Base-by-base conservation (phyloP, 345 rosid species). In the Kernera saxatilis region DNA sequence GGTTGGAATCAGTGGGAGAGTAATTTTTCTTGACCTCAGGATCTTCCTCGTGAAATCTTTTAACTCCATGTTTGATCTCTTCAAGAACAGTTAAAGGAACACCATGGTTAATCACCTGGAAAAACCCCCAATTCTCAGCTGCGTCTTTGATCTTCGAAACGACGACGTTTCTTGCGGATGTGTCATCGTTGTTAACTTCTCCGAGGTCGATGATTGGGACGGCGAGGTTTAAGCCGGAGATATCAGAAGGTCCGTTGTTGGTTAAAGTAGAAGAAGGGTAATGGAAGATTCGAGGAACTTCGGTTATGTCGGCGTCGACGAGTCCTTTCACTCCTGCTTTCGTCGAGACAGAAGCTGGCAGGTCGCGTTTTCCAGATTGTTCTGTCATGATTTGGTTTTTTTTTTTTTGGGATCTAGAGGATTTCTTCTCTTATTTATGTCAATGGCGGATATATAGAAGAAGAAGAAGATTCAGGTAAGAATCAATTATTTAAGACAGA, bases 61-160 rank as follows among this genome's bases (percentile, higher is more conserved):
- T 22, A 25, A 76, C 75, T 15, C 67, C 66, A 4, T 69, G n/a
- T 54, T 63, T 69, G 45, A 69, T 76, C 5, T 76, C 71, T 64
- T 69, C 79, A 35, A 76, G 79, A 76, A 76, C 52, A 8, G 23
- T 25, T 33, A 32, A 36, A 14, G 78, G 83, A 23, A 83, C 77
- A 48, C 83, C 84, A 39, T 86, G 87, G 10, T 82, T 84, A 7
- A 79, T 71, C 69, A 84, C 77, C 26, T 84, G 88, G 30, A 84
- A 84, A 69, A 86, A 79, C 0, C 84, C 82, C 77, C 78, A 73
- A 0, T 44, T 67, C 72, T 66, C 67, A 0, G 67, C 25, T 11
- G 84, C 84, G 6, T 58, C 49, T 63, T 49, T 66, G 48, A 83
- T 72, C 65, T 66, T 48, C 0, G 66, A 63, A 27, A 78, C 73